These are phyloP conservation scores for Boletus rex-veris DNA, from an alignment of 768 basidiomycete genomes.

Conservation along the genomic window DNA sequence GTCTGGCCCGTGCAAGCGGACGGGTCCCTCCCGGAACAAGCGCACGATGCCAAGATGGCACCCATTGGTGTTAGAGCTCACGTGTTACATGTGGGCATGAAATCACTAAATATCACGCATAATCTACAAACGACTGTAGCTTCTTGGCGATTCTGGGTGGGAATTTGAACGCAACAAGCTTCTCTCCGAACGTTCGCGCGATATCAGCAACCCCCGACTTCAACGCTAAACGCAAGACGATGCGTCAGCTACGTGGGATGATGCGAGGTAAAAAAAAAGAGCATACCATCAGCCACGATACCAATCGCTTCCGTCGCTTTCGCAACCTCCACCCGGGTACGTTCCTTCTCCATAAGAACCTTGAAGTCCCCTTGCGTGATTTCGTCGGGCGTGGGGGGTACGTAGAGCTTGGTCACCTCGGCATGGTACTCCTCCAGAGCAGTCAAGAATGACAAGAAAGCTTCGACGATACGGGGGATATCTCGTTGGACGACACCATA, in stretches of 20 bases:
- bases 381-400: slow-evolving; percentile 37
- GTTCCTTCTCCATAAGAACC: slow-evolving; percentile 38
- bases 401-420: slow-evolving; percentile 45
- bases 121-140: slow-evolving; percentile 70
- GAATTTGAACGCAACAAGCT: slow-evolving; percentile 73
- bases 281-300: slow-evolving; percentile 56
- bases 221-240: slow-evolving; percentile 36
- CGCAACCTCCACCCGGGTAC: slow-evolving; percentile 47
- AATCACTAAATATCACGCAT: slow-evolving; percentile 28
- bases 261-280: not conserved
- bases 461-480: slow-evolving; percentile 78
- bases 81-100: not conserved
- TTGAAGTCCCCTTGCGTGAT: slow-evolving; percentile 22
- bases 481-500: slow-evolving; percentile 85
- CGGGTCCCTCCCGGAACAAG: too few species aligned
- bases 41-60: too few species aligned
- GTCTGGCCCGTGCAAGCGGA: too few species aligned
- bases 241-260: not conserved
- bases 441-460: slow-evolving; percentile 60
- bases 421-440: slow-evolving; percentile 64
- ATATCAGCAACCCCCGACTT: slow-evolving; percentile 66
- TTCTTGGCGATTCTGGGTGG: slow-evolving; percentile 64
- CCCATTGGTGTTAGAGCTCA: not conserved
- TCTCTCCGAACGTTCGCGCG: slow-evolving; percentile 69
- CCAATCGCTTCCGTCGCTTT: slow-evolving; percentile 53